Percentiles rank a stretch among this genome's conserved stretches.
Conservation (phyloP, 1,284 basidiomycete genomes). For the Malassezia cuniculi region DNA sequence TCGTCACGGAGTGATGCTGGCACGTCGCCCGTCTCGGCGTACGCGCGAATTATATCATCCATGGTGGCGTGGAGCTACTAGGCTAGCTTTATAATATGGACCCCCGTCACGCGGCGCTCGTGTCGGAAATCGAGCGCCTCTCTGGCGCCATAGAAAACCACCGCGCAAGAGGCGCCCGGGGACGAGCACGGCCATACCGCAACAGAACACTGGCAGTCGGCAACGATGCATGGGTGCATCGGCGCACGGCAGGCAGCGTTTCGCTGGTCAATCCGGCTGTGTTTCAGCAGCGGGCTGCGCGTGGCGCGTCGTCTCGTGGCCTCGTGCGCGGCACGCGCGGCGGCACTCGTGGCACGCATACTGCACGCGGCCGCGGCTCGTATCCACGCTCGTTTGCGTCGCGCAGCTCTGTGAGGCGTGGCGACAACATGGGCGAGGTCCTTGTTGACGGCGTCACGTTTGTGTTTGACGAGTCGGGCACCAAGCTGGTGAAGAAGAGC, state of each 20-base stretch:
- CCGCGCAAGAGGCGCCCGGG: constrained; percentile 14
- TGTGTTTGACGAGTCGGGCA: constrained; percentile 49
- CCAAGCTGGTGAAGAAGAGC: constrained; percentile 47
- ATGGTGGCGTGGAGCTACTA: constrained; percentile 5
- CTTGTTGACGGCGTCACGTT: constrained; percentile 50
- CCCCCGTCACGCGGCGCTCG: constrained; percentile 24
- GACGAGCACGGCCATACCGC: constrained; percentile 1
- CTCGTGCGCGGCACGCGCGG: constrained; percentile 1
- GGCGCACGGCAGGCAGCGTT: constrained; percentile 31
- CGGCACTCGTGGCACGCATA: too few relatives aligned
- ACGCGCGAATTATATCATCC: constrained; percentile 20
- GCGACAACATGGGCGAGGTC: constrained; percentile 45
- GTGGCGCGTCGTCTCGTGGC: not conserved
- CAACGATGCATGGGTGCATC: constrained; percentile 30
- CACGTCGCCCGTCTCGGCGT: constrained; percentile 19
- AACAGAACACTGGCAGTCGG: not conserved
- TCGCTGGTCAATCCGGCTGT: constrained; percentile 23
- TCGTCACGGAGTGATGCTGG: constrained; percentile 26
- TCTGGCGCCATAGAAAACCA: constrained; percentile 31
- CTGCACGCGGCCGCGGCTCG: constrained; percentile 2
- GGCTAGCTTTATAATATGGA: constrained; percentile 5
- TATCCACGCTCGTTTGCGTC: constrained; percentile 5
- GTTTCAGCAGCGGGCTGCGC: constrained; percentile 5
- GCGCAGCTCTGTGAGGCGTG: constrained; percentile 20
- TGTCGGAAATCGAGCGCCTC: constrained; percentile 35